These are phyloP conservation scores for Litchi chinensis DNA, from an alignment of 345 rosid species.

Conservation along the genomic window DNA sequence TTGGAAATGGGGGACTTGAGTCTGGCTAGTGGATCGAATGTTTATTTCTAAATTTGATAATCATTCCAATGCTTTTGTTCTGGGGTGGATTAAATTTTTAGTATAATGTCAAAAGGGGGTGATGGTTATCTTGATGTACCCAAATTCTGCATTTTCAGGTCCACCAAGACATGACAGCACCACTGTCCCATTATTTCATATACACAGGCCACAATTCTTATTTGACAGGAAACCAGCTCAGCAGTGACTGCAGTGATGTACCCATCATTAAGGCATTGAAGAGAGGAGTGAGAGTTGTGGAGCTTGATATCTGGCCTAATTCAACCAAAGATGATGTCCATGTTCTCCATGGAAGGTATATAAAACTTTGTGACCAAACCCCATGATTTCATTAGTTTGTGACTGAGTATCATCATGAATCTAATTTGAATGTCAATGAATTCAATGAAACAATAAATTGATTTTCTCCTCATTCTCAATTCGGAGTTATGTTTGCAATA, in stretches of 20 bases:
- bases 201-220: conserved; percentile 93
- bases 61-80: too few relatives aligned
- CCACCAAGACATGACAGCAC: conserved; percentile 82
- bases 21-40: neutral
- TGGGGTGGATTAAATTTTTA: too few relatives aligned
- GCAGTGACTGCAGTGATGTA: conserved; percentile 90
- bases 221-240: conserved; percentile 91
- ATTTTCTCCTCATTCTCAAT: too few relatives aligned
- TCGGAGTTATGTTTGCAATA: too few relatives aligned
- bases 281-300: conserved; percentile 86
- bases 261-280: conserved; percentile 78
- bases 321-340: conserved; percentile 59
- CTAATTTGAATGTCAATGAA: neutral
- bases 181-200: conserved; percentile 86
- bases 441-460: neutral
- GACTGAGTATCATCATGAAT: neutral
- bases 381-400: neutral
- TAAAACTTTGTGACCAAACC: neutral
- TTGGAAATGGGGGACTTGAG: neutral
- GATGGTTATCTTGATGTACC: too few relatives aligned
- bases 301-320: conserved; percentile 97
- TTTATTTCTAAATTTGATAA: neutral
- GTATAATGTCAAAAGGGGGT: too few relatives aligned
- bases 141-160: conserved; percentile 50
- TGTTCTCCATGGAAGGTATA: conserved; percentile 96